Percentiles rank a stretch among this genome's conserved stretches.
Evolutionary conservation across 768 basidiomycete genomes (phyloP).

Genomic region (Mycena vitilis): DNA sequence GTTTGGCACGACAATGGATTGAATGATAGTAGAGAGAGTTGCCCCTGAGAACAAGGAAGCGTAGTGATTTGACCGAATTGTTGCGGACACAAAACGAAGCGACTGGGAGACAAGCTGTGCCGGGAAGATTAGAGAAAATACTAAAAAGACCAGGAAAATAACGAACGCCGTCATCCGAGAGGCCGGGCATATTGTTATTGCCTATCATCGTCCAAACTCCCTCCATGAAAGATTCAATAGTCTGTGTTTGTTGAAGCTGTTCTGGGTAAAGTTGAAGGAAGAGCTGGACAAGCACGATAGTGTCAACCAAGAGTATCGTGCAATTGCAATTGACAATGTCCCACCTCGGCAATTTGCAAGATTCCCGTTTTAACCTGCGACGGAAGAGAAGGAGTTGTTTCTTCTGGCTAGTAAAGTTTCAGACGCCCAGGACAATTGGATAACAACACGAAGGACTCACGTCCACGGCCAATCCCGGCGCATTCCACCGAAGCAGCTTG

Average conservation of each 20-base stretch:
- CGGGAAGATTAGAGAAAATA: background rate
- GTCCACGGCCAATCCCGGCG: slow-evolving; percentile 72
- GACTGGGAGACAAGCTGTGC: slow-evolving; percentile 88
- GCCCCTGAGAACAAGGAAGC: slow-evolving; percentile 85
- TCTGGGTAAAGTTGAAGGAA: slow-evolving; percentile 89
- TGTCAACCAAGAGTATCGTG: background rate
- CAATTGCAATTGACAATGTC: slow-evolving; percentile 12
- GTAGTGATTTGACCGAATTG: slow-evolving; percentile 90
- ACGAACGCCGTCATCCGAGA: slow-evolving; percentile 78
- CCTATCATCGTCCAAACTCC: slow-evolving; percentile 93
- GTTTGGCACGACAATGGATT: slow-evolving; percentile 95
- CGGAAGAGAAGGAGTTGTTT: slow-evolving; percentile 85
- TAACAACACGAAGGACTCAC: slow-evolving; percentile 55
- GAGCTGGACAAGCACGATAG: slow-evolving; percentile 64
- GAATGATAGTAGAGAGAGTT: slow-evolving; percentile 84
- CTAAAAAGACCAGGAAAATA: background rate
- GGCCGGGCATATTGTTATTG: slow-evolving; percentile 71
- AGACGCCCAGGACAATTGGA: background rate
- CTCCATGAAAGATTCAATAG: slow-evolving; percentile 82
- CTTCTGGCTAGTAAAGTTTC: slow-evolving; percentile 69
- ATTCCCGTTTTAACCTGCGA: slow-evolving; percentile 90
- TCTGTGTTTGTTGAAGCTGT: slow-evolving; percentile 69
- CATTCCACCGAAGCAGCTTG: slow-evolving; percentile 85
- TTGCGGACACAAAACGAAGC: slow-evolving; percentile 90
- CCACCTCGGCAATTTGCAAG: slow-evolving; percentile 90